Conservation (phyloP, 768 basidiomycete species). For the Phaeolepiota aurea region DNA sequence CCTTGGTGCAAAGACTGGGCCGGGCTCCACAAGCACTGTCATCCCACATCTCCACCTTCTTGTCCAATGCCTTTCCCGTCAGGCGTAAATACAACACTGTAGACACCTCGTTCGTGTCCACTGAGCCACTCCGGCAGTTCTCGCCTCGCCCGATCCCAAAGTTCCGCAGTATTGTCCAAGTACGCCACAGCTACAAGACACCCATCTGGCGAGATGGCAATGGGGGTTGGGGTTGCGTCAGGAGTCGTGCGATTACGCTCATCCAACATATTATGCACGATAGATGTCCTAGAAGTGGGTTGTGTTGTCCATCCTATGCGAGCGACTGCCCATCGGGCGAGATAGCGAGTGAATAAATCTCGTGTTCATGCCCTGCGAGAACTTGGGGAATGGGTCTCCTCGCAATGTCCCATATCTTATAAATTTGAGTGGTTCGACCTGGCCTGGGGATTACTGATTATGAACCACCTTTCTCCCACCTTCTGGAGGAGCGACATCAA, state of each 20-base stretch:
- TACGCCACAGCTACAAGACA: constrained; percentile 52
- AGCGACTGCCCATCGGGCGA: constrained; percentile 76
- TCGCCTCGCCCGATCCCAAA: constrained; percentile 66
- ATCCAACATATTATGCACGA: constrained; percentile 19
- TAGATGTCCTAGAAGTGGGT: constrained; percentile 32
- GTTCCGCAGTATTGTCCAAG: constrained; percentile 61
- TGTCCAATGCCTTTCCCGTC: constrained; percentile 85
- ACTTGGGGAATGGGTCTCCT: constrained; percentile 65
- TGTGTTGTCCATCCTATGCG: constrained; percentile 65
- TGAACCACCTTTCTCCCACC: too few relatives aligned
- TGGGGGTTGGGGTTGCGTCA: constrained; percentile 60
- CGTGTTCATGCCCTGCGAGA: constrained; percentile 81
- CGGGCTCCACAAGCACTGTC: constrained; percentile 56
- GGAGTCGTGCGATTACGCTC: constrained; percentile 35
- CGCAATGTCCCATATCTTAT: constrained; percentile 82
- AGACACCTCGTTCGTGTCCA: constrained; percentile 75
- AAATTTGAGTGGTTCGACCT: constrained; percentile 10
- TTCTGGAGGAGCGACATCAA: too few relatives aligned
- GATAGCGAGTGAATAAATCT: constrained; percentile 89
- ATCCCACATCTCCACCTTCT: constrained; percentile 81
- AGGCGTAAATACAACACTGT: constrained; percentile 85
- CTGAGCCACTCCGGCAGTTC: constrained; percentile 60
- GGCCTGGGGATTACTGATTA: too few relatives aligned
- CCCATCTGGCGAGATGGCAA: constrained; percentile 69
- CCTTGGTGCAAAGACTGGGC: constrained; percentile 57